Base-by-base conservation (phyloP, 345 rosid species). In the Luvunga scandens region DNA sequence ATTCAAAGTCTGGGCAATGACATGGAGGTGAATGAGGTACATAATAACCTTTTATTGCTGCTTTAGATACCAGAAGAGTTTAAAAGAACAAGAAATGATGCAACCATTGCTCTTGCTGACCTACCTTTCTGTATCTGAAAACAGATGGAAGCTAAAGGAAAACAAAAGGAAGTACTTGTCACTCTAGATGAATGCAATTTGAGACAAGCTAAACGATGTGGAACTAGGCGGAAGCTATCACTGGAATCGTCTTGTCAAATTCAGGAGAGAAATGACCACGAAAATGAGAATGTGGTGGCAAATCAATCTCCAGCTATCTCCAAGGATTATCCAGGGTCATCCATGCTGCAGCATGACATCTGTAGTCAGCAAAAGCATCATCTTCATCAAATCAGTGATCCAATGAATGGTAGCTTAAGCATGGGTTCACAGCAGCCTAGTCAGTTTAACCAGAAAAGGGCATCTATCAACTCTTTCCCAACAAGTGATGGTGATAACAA, bases 151-250 rank as follows among this genome's bases (percentile, higher is more conserved):
- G 73, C 71, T 56, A 76, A 74, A 62, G 79, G 71, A 50, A 79
- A 72, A 64, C 79, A 80, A 60, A 76, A 74, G 78, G 80, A 25
- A 77, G 71, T 19, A 79, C 86, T 78, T 45, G 71, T 73, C 75
- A 76, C 65, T 72, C 83, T 30, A 33, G 75, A 71, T n/a, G 68
- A 69, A 19, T 5, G 55, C 59, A 72, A 79, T 19, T 33, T 45
- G 70, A 79, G 70, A 14, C n/a, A 28, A 56, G 71, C 75, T 39
- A 81, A 70, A 50, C 34, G 45, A 12, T 36, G 60, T 31, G 73
- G 82, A 56, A 82, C 66, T 25, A 80, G 84, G 84, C 70, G 76
- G 81, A 86, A 81, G 59, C 64, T 83, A 72, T 84, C 90, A n/a
- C 77, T 84, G 39, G 83, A 80, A 5, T 78, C 81, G 56, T 83